Percentiles rank a stretch among this genome's conserved stretches.
Conservation (phyloP, 2,329 filamentous ascomycete genomes). For the Penicillium glabrum region DNA sequence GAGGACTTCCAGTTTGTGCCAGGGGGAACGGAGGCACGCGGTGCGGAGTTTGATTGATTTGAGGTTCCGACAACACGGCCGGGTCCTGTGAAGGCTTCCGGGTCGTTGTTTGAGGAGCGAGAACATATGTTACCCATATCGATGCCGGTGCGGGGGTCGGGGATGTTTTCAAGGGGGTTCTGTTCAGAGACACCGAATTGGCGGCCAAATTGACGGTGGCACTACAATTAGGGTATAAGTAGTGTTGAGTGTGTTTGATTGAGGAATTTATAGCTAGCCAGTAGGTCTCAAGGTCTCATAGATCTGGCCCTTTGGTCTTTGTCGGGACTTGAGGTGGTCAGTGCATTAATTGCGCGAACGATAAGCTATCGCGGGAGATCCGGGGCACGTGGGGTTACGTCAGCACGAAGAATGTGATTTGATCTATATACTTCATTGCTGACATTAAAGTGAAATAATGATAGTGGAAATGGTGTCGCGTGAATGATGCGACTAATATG, state of each 20-base stretch:
- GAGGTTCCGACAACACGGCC: slow-evolving; percentile 67
- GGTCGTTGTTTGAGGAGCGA: slow-evolving; percentile 57
- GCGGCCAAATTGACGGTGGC: not conserved
- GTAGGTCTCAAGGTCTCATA: not conserved
- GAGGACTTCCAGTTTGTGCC: slow-evolving; percentile 48
- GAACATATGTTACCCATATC: slow-evolving; percentile 87
- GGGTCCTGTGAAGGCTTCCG: slow-evolving; percentile 67
- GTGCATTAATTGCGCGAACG: not conserved
- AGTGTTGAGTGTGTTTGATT: not conserved
- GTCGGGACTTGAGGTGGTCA: not conserved
- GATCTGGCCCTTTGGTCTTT: not conserved
- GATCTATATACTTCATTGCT: not conserved
- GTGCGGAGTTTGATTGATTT: slow-evolving; percentile 48
- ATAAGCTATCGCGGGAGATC: slow-evolving; percentile 3
- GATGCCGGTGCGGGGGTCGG: not conserved
- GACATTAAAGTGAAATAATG: not conserved
- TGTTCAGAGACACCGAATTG: not conserved
- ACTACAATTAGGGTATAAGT: not conserved
- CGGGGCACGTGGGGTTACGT: slow-evolving; percentile 8
- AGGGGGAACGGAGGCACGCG: slow-evolving; percentile 48
- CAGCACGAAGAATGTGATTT: not conserved
- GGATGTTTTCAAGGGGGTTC: not conserved
- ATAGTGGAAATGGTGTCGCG: not conserved
- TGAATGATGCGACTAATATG: not conserved
- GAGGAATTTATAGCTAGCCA: not conserved